Conservation (phyloP, 345 rosid species). For the Diplotaxis tenuifolia region DNA sequence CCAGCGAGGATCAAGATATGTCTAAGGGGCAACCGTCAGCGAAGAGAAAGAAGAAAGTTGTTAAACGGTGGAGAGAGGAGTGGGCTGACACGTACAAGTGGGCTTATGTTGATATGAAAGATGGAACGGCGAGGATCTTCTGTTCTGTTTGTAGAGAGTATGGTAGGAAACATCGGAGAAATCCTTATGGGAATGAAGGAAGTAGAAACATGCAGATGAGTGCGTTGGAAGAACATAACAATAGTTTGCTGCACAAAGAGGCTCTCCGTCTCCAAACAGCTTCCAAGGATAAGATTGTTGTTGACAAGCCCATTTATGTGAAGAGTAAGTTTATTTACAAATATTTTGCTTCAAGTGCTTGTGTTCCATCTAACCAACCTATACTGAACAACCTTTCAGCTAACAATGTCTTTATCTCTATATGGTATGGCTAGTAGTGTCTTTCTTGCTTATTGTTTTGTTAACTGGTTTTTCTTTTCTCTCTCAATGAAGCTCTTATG, state of each 20-base stretch:
- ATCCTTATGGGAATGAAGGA: slow-evolving; percentile 98
- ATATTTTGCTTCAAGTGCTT: neutral
- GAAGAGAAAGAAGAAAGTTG: slow-evolving; percentile 96
- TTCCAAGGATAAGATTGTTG: slow-evolving; percentile 87
- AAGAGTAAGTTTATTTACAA: slow-evolving; percentile 57
- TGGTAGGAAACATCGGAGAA: slow-evolving; percentile 95
- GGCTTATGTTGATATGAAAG: slow-evolving; percentile 98
- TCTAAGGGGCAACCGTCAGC: slow-evolving; percentile 53
- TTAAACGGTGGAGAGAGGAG: slow-evolving; percentile 99
- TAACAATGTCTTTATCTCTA: slow-evolving; percentile 18
- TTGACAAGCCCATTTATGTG: slow-evolving; percentile 83
- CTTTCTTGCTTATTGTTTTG: slow-evolving; percentile 26
- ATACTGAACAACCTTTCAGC: slow-evolving; percentile 9
- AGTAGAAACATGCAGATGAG: slow-evolving; percentile 99
- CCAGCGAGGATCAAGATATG: slow-evolving; percentile 67
- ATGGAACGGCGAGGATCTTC: slow-evolving; percentile 94
- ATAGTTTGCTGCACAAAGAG: slow-evolving; percentile 98
- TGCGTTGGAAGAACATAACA: slow-evolving; percentile 96
- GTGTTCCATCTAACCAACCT: slow-evolving; percentile 14
- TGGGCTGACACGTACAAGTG: slow-evolving; percentile 99
- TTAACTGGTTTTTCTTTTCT: slow-evolving; percentile 20
- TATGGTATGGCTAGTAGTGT: neutral
- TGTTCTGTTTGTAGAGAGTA: slow-evolving; percentile 96
- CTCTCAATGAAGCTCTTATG: slow-evolving; percentile 84
- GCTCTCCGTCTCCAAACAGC: slow-evolving; percentile 98